phyloP scores from a whole-genome alignment of 2,329 filamentous ascomycete species.

The Elsinoe batatas region DNA sequence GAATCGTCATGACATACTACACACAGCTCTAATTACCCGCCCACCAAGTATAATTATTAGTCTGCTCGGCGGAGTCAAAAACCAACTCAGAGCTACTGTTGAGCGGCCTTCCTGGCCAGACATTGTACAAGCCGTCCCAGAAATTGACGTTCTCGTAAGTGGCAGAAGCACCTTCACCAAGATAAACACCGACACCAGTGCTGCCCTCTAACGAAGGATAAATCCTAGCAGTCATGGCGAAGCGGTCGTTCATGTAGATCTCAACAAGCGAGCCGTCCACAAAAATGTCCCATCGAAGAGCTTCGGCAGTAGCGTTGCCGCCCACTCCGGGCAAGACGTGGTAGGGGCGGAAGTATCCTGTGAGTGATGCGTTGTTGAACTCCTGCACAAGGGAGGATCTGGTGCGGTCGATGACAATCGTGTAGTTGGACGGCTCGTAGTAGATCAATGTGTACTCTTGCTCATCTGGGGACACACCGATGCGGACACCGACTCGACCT shows the following conservation, averaged over 20 bases:
- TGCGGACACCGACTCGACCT: conserved; percentile 33
- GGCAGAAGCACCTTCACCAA: conserved; percentile 28
- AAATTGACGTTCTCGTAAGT: conserved; percentile 28
- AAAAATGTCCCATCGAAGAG: conserved; percentile 36
- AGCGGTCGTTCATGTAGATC: conserved; percentile 38
- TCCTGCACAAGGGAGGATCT: conserved; percentile 34
- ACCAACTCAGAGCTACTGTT: conserved; percentile 32
- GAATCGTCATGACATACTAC: neutral
- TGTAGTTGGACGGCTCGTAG: conserved; percentile 38
- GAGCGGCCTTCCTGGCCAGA: conserved; percentile 29
- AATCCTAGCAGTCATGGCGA: conserved; percentile 33
- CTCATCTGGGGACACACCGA: conserved; percentile 34
- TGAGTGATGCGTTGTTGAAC: conserved; percentile 36
- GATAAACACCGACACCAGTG: conserved; percentile 35
- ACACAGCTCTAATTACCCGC: neutral
- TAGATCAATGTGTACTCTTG: conserved; percentile 37
- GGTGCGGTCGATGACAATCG: conserved; percentile 36
- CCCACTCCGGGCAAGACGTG: conserved; percentile 23
- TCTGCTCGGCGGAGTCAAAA: conserved; percentile 35
- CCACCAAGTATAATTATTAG: conserved; percentile 39
- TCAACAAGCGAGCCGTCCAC: conserved; percentile 40
- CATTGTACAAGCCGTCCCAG: conserved; percentile 28
- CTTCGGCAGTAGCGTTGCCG: conserved; percentile 25
- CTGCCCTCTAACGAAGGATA: conserved; percentile 37
- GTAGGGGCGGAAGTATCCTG: conserved; percentile 39